Evolutionary conservation across 257 asterid species (phyloP).

Genomic region (Penstemon eatonii): DNA sequence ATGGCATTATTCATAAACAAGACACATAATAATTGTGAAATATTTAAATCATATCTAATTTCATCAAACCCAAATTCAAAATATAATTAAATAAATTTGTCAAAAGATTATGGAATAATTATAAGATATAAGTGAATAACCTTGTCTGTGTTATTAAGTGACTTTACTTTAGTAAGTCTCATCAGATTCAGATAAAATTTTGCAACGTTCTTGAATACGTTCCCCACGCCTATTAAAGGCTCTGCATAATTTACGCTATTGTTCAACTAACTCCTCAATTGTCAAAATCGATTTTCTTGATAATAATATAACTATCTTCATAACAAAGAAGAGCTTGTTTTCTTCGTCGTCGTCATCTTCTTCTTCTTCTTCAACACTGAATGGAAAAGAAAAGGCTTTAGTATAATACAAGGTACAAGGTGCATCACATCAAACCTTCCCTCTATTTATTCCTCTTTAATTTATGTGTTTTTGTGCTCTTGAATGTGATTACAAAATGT

Average conservation of each 20-base stretch:
- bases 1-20: too few species aligned
- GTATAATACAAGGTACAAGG: constrained; percentile 34
- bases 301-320: constrained; percentile 21
- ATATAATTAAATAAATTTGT: too few species aligned
- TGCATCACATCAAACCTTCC: neutral
- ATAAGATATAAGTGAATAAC: too few species aligned
- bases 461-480: too few species aligned
- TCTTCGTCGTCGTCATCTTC: neutral
- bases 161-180: too few species aligned
- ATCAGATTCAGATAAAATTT: too few species aligned
- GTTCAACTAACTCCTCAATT: constrained; percentile 27
- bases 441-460: neutral
- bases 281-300: constrained; percentile 18
- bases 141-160: too few species aligned
- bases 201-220: too few species aligned
- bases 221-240: constrained; percentile 16
- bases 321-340: constrained; percentile 20
- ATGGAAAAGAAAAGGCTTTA: constrained; percentile 37
- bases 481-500: neutral
- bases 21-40: too few species aligned
- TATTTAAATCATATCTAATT: too few species aligned
- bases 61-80: too few species aligned
- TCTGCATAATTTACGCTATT: constrained; percentile 38
- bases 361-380: constrained; percentile 31
- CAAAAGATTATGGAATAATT: too few species aligned